These are phyloP conservation scores for Ambrosia artemisiifolia DNA, from an alignment of 129 eudicot genomes.

Conservation along the genomic window DNA sequence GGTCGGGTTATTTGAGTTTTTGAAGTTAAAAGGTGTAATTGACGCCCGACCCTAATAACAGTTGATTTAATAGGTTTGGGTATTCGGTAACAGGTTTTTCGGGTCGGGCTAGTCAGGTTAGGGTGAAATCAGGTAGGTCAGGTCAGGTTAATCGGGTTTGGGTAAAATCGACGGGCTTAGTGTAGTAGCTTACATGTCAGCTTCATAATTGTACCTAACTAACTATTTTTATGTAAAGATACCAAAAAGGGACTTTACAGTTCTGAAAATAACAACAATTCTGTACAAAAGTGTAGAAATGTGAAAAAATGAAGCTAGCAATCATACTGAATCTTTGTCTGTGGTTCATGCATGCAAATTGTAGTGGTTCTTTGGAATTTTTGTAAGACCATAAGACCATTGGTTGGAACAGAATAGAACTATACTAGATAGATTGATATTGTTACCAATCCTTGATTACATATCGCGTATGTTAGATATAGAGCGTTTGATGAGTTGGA, in stretches of 20 bases:
- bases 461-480: slow-evolving; percentile 27
- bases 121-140: too few relatives aligned
- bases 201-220: neutral
- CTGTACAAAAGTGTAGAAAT: neutral
- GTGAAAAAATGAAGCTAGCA: neutral
- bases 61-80: too few relatives aligned
- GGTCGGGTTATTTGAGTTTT: too few relatives aligned
- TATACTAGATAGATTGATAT: neutral
- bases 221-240: neutral
- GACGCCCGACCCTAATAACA: too few relatives aligned
- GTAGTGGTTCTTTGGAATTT: neutral
- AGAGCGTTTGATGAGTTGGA: slow-evolving; percentile 65
- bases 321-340: neutral
- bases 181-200: neutral
- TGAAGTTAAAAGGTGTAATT: too few relatives aligned
- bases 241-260: neutral
- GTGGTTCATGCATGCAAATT: neutral
- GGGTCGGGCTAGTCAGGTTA: too few relatives aligned
- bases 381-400: neutral
- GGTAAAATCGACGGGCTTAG: too few relatives aligned
- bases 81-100: too few relatives aligned
- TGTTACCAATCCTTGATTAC: slow-evolving; percentile 2
- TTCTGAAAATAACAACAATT: neutral
- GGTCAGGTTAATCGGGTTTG: too few relatives aligned
- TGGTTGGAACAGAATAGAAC: neutral